Evolutionary conservation across 129 eudicot species (phyloP).

Genomic region (Flaveria trinervia): DNA sequence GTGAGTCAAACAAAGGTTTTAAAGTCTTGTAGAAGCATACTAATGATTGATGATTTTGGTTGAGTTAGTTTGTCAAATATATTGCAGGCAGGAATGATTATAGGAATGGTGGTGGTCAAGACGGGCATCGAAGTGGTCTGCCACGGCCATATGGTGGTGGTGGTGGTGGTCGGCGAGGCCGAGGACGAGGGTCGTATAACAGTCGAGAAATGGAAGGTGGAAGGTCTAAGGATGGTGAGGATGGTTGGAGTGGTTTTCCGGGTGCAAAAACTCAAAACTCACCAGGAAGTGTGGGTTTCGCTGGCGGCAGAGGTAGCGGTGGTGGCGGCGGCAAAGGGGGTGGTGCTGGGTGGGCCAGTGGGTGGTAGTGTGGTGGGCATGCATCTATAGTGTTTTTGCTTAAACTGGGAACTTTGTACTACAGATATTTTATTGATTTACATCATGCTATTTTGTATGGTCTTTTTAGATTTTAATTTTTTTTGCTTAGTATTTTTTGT

Average conservation of each 20-base stretch:
- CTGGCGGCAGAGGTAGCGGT: conserved; percentile 57
- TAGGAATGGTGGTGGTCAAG: conserved; percentile 56
- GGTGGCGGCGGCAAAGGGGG: conserved; percentile 37
- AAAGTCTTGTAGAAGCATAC: neutral
- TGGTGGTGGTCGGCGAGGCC: conserved; percentile 58
- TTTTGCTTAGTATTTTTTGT: conserved; percentile 10
- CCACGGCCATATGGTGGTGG: conserved; percentile 75
- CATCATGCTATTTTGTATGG: neutral
- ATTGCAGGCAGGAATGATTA: conserved; percentile 69
- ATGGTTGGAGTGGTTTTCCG: conserved; percentile 56
- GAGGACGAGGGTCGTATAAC: conserved; percentile 65
- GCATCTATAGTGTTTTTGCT: conserved; percentile 14
- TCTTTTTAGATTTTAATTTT: conserved; percentile 12
- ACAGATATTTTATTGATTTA: conserved; percentile 14
- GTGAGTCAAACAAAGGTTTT: conserved; percentile 24
- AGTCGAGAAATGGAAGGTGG: conserved; percentile 44
- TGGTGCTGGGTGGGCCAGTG: conserved; percentile 41
- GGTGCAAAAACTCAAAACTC: no score
- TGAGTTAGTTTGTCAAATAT: neutral
- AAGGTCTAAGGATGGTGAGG: conserved; percentile 53
- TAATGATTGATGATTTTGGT: neutral
- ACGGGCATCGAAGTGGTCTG: conserved; percentile 67
- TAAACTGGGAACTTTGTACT: conserved; percentile 16
- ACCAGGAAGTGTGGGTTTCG: no score
- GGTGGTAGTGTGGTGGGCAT: conserved; percentile 33